Percentiles rank a stretch among this genome's conserved stretches.
Evolutionary conservation across 305 asterid species (phyloP).

Genomic region (Fraxinus sp.): DNA sequence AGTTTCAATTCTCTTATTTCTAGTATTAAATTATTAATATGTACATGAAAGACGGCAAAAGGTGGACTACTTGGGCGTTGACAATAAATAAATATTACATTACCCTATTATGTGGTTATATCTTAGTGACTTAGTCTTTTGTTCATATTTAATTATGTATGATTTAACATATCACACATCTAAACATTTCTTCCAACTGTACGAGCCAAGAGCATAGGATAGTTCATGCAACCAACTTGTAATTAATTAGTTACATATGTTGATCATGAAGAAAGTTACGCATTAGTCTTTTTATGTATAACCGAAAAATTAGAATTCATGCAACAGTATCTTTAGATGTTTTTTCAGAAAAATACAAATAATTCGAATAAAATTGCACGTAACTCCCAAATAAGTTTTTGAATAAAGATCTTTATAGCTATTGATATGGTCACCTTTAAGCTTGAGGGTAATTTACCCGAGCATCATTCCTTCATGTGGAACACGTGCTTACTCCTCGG

Average conservation of each 20-base stretch:
- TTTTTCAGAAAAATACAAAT: no score
- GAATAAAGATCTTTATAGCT: neutral
- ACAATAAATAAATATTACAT: neutral
- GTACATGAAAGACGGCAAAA: neutral
- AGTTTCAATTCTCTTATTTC: neutral
- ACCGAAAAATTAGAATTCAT: no score
- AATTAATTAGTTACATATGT: neutral
- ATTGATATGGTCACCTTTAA: no score
- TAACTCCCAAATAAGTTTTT: neutral
- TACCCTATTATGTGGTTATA: neutral
- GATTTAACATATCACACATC: neutral
- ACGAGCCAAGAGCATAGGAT: neutral
- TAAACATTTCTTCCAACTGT: neutral
- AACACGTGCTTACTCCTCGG: no score
- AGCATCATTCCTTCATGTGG: no score
- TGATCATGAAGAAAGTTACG: neutral
- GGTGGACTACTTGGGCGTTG: neutral
- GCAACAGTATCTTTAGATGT: neutral
- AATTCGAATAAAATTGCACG: neutral
- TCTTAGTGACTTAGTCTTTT: neutral
- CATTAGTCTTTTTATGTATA: no score
- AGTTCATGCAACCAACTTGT: neutral
- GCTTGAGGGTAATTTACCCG: no score
- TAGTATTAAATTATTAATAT: neutral
- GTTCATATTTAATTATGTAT: neutral